Percentiles rank a stretch among this genome's conserved stretches.
Evolutionary conservation across 2,329 filamentous ascomycete species (phyloP).

Genomic region (Neurospora crassa): DNA sequence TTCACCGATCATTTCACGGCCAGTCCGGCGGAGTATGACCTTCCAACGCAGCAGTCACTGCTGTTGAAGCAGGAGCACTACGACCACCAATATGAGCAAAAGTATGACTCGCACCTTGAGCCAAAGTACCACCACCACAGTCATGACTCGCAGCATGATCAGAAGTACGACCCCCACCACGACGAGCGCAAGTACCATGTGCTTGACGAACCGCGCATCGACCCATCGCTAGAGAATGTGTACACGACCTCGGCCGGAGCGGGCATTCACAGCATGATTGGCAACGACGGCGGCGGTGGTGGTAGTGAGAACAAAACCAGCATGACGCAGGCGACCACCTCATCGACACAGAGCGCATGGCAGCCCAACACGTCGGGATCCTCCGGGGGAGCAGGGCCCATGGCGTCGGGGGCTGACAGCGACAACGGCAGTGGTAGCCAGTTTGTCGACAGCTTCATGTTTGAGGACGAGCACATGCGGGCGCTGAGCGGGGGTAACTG

Average conservation of each 20-base stretch:
- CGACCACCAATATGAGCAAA: constrained; percentile 3
- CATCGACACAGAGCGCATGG: not conserved
- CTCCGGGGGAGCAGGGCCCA: not conserved
- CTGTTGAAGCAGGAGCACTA: constrained; percentile 3
- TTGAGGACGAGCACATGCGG: constrained; percentile 14
- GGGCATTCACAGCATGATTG: not conserved
- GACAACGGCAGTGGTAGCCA: constrained; percentile 13
- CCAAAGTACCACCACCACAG: not conserved
- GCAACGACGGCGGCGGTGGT: not conserved
- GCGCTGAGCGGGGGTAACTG: not conserved
- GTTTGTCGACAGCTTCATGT: constrained; percentile 12
- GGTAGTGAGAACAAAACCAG: not conserved
- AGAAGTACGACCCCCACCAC: not conserved
- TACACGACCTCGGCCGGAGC: constrained; percentile 1
- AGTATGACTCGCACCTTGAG: not conserved
- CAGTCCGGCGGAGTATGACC: not conserved
- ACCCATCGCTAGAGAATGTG: constrained; percentile 20
- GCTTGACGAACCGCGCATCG: constrained; percentile 17
- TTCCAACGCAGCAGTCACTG: not conserved
- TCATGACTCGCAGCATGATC: not conserved
- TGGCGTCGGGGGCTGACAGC: not conserved
- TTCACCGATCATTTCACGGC: not conserved
- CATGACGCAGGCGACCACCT: not conserved
- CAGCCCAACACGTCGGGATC: not conserved
- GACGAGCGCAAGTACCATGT: not conserved